These are phyloP conservation scores for Phaseolus lunatus DNA, from an alignment of 306 rosid genomes.

Conservation along the genomic window DNA sequence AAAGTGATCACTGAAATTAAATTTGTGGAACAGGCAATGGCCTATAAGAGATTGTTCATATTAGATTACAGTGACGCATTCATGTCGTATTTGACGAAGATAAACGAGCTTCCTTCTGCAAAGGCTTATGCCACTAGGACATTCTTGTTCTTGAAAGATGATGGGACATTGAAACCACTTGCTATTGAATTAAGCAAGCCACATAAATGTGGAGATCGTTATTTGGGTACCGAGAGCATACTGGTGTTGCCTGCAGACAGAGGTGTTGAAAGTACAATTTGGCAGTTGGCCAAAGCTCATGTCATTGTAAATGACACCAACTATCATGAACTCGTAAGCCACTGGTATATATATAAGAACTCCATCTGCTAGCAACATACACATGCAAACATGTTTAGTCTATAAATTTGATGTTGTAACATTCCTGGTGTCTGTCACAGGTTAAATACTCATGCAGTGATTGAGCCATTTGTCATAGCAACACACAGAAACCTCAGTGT, in stretches of 20 bases:
- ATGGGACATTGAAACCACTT: conserved; percentile 75
- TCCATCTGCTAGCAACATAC: background rate
- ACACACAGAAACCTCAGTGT: conserved; percentile 50
- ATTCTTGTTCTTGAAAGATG: conserved; percentile 61
- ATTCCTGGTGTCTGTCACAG: conserved; percentile 36
- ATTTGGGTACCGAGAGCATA: conserved; percentile 40
- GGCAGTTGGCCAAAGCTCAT: conserved; percentile 79
- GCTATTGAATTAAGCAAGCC: conserved; percentile 73
- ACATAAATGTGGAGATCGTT: conserved; percentile 51
- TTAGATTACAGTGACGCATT: conserved; percentile 71
- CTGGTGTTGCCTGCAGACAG: conserved; percentile 57
- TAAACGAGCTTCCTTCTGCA: conserved; percentile 41
- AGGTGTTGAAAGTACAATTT: conserved; percentile 62
- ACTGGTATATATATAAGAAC: conserved; percentile 51
- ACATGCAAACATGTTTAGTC: background rate
- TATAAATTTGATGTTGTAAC: background rate
- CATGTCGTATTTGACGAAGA: conserved; percentile 61
- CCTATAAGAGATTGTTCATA: conserved; percentile 58
- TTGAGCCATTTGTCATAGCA: conserved; percentile 66
- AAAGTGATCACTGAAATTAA: background rate
- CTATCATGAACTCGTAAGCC: conserved; percentile 74
- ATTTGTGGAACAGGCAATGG: conserved; percentile 59
- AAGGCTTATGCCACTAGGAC: conserved; percentile 74
- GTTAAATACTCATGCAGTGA: conserved; percentile 75
- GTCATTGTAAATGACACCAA: conserved; percentile 72